Percentiles rank a stretch among this genome's conserved stretches.
These are phyloP conservation scores for Fusarium graminum DNA, from an alignment of 2,329 filamentous ascomycete genomes.

Conservation along the genomic window DNA sequence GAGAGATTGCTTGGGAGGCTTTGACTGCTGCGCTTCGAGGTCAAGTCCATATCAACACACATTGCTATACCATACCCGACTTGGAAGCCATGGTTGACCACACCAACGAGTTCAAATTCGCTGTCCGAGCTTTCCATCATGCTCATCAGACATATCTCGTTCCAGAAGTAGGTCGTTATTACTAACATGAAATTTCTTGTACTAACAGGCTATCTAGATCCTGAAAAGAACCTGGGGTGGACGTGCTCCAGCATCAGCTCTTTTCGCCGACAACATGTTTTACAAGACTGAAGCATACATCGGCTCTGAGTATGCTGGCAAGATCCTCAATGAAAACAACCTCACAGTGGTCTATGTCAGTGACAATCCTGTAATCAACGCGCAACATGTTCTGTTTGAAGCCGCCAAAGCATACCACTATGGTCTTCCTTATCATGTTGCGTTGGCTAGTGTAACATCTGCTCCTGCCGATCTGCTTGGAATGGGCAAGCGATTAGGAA, in stretches of 20 bases:
- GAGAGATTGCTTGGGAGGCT: conserved; percentile 73
- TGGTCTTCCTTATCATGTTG: conserved; percentile 71
- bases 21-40: conserved; percentile 73
- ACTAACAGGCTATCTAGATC: conserved; percentile 54
- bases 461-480: conserved; percentile 70
- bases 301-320: conserved; percentile 75
- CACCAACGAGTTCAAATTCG: conserved; percentile 78
- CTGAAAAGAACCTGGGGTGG: conserved; percentile 69
- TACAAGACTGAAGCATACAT: conserved; percentile 77
- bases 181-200: not conserved
- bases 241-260: conserved; percentile 67
- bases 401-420: conserved; percentile 71
- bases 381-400: conserved; percentile 77
- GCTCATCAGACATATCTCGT: conserved; percentile 76
- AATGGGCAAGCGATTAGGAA: conserved; percentile 69
- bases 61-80: conserved; percentile 78
- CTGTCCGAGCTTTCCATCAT: conserved; percentile 76
- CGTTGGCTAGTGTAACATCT: conserved; percentile 69
- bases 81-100: conserved; percentile 77
- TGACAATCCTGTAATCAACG: conserved; percentile 77
- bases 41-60: conserved; percentile 77
- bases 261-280: conserved; percentile 80
- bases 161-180: conserved; percentile 65
- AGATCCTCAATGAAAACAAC: conserved; percentile 73
- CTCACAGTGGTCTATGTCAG: conserved; percentile 77